Base-by-base conservation (phyloP, 2,329 filamentous ascomycete species). In the Akanthomyces lecanii region DNA sequence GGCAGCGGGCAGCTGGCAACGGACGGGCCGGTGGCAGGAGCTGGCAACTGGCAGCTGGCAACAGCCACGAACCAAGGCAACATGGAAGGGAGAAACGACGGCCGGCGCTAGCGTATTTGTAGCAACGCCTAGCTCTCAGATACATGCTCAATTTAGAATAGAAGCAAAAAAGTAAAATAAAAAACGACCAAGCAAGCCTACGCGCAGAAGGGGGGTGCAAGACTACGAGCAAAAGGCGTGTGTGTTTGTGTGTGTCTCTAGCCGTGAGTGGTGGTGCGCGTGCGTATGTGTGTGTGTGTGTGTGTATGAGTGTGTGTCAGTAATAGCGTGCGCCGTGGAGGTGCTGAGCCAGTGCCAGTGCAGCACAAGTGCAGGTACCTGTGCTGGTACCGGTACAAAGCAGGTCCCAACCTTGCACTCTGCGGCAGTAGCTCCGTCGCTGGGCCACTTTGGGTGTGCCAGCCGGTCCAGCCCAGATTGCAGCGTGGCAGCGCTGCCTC, bases 401-500 rank as follows among this genome's bases (percentile, higher is more conserved):
- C 33, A 28, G 50, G 25, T 44, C 14, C 12, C 16, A 36, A 61
- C 50, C 58, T 40, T 42, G 30, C 55, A 53, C 58, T 53, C 47
- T 51, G 45, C 45, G 36, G 45, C 42, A 53, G 59, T 54, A 61
- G 36, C 59, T 61, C 40, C 50, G 42, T 61, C 40, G 40, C 51
- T 40, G 42, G 58, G n/a, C 50, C 38, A 38, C 58, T 38, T 60
- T 57, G 54, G 54, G 42, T 45, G 44, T 50, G 56, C 47, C 57
- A 60, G 58, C 48, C 58, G 30, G 40, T 30, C 36, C 57, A 60
- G 58, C 48, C 58, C 50, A 51, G 57, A 47, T 45, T 61, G 58
- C 47, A 61, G 59, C 51, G 59, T 61, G 59, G 59, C 50, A 61
- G 59, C 59, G 59, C 51, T 38, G 21, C n/a, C 50, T 42, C 50